Conservation (phyloP, 192 early-diverging fungal species). For the Lobosporangium transversale region DNA sequence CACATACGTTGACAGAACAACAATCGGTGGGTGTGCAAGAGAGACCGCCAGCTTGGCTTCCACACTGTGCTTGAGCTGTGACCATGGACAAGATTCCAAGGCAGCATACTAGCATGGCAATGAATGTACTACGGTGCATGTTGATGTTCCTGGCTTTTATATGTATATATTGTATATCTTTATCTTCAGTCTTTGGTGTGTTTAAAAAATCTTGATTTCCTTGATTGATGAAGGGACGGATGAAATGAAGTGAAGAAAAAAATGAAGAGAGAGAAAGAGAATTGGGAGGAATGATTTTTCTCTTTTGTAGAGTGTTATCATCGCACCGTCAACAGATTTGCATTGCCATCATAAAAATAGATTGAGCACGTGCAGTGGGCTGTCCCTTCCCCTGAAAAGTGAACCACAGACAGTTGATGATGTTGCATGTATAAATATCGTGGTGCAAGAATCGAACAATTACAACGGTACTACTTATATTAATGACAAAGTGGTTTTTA, state of each 20-base stretch:
- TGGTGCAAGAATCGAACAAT: no score
- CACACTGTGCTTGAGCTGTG: slow-evolving; percentile 19
- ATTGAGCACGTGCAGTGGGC: no score
- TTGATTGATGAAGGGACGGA: background rate
- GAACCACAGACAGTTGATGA: no score
- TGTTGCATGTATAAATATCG: no score
- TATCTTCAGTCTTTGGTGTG: background rate
- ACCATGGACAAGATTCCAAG: slow-evolving; percentile 23
- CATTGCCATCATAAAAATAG: no score
- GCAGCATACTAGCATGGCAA: slow-evolving; percentile 16
- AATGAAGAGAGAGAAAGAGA: no score
- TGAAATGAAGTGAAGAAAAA: background rate
- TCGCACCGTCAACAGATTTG: no score
- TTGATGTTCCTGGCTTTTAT: background rate
- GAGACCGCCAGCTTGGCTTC: background rate
- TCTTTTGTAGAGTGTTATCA: no score
- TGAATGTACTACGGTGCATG: slow-evolving; percentile 15
- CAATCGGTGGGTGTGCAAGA: slow-evolving; percentile 10
- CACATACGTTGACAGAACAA: slow-evolving; percentile 23
- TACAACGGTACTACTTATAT: no score
- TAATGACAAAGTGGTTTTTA: no score
- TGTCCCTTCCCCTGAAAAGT: no score
- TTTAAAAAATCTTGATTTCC: background rate
- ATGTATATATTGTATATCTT: background rate
- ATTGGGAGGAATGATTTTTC: no score